These are phyloP conservation scores for Cryphonectria parasitica DNA, from an alignment of 2,329 filamentous ascomycete species.

Conservation along the genomic window DNA sequence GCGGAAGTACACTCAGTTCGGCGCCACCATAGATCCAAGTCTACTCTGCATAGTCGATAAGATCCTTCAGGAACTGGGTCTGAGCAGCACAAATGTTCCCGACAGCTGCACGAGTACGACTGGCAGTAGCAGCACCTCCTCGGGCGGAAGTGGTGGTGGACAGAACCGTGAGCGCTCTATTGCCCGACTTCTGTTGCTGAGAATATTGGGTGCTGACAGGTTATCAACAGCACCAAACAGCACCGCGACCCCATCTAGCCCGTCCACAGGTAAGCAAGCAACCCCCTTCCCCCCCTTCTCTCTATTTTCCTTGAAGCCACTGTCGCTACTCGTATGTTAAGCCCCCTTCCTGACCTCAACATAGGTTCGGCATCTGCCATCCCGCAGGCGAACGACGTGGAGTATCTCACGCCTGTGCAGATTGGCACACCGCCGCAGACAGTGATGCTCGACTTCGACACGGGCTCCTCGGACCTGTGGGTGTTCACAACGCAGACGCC, in stretches of 20 bases:
- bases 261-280: not conserved
- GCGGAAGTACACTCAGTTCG: conserved; percentile 46
- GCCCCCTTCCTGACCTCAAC: conserved; percentile 27
- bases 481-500: conserved; percentile 64
- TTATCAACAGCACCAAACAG: not conserved
- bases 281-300: not conserved
- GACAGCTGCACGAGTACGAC: not conserved
- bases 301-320: not conserved
- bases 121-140: conserved; percentile 9
- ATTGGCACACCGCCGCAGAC: conserved; percentile 58
- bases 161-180: conserved; percentile 2
- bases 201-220: not conserved
- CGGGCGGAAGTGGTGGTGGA: conserved; percentile 1
- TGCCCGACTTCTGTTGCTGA: not conserved
- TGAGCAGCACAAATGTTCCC: conserved; percentile 26
- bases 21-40: conserved; percentile 40
- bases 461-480: conserved; percentile 71
- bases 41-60: conserved; percentile 40
- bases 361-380: conserved; percentile 45
- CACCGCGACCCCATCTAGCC: not conserved
- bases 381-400: conserved; percentile 51
- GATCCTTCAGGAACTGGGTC: conserved; percentile 40
- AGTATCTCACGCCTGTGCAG: conserved; percentile 62
- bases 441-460: conserved; percentile 69
- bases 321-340: not conserved